These are phyloP conservation scores for Xerocomus amazonicus DNA, from an alignment of 1,284 basidiomycete species.

Conservation along the genomic window DNA sequence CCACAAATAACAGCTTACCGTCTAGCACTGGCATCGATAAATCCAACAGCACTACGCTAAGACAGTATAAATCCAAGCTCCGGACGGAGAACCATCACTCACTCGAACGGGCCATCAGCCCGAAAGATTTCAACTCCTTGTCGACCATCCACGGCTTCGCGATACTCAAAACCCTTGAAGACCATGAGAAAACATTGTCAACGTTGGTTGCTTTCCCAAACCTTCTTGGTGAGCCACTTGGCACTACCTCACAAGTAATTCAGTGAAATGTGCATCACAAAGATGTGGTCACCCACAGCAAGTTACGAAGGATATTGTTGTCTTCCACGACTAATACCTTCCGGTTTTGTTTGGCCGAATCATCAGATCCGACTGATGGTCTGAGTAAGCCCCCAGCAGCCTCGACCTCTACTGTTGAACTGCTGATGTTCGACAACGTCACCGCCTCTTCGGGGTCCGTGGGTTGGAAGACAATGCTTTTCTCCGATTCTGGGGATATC, in stretches of 20 bases:
- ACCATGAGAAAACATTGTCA: conserved; percentile 8
- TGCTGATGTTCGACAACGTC: conserved; percentile 9
- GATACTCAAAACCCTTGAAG: conserved; percentile 67
- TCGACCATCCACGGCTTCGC: conserved; percentile 79
- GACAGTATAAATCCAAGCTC: conserved; percentile 12
- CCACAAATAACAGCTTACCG: conserved; percentile 41
- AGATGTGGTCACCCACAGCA: conserved; percentile 50
- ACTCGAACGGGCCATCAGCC: conserved; percentile 73
- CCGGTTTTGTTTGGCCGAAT: conserved; percentile 39
- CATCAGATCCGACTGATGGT: conserved; percentile 51
- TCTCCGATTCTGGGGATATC: conserved; percentile 24
- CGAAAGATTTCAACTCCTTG: conserved; percentile 81
- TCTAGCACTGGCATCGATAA: conserved; percentile 92
- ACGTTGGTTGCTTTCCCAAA: conserved; percentile 15
- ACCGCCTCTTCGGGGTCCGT: conserved; percentile 13
- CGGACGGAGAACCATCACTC: conserved; percentile 31
- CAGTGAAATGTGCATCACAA: not conserved
- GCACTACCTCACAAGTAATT: conserved; percentile 48
- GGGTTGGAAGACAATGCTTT: conserved; percentile 15
- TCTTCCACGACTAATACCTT: conserved; percentile 82
- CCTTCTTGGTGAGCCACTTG: conserved; percentile 79
- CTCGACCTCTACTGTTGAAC: conserved; percentile 53
- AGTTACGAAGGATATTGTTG: conserved; percentile 69
- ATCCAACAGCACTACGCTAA: conserved; percentile 81
- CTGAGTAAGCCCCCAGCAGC: conserved; percentile 58